Conservation (phyloP, 1,139 yeast genomes). For the Candida albicans region DNA sequence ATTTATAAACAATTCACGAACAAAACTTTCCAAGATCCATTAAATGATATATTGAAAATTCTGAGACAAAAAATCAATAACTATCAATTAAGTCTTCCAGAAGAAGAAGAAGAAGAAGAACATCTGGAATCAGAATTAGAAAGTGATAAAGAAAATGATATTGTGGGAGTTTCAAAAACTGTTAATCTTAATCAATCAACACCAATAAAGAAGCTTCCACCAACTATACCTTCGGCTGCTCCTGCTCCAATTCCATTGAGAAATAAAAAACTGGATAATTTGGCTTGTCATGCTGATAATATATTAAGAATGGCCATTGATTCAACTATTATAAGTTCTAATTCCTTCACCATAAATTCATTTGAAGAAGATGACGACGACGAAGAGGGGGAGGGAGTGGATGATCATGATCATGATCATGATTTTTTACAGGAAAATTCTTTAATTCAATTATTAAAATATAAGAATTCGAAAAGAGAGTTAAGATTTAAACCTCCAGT, state of each 20-base stretch:
- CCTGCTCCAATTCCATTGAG: not conserved
- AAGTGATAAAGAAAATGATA: not conserved
- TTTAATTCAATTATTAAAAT: slow-evolving; percentile 29
- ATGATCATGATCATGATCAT: too few species aligned
- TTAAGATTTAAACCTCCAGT: slow-evolving; percentile 22
- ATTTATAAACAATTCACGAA: slow-evolving; percentile 7
- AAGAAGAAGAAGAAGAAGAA: slow-evolving; percentile 1
- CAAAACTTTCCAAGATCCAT: slow-evolving; percentile 24
- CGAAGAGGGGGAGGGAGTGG: too few species aligned
- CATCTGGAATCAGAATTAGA: not conserved
- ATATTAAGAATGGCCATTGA: slow-evolving; percentile 52
- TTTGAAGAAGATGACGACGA: slow-evolving; percentile 32
- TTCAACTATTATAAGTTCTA: slow-evolving; percentile 47
- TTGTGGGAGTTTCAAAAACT: not conserved
- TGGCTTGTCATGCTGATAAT: slow-evolving; percentile 51
- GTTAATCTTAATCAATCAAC: slow-evolving; percentile 5
- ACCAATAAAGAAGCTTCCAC: slow-evolving; percentile 3
- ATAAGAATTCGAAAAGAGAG: slow-evolving; percentile 10
- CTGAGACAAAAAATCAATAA: slow-evolving; percentile 20
- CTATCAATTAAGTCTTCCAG: slow-evolving; percentile 19
- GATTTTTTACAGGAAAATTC: slow-evolving; percentile 34
- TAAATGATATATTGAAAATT: slow-evolving; percentile 27
- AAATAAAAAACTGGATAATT: slow-evolving; percentile 25
- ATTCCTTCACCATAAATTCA: slow-evolving; percentile 36
- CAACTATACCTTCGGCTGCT: too few species aligned